Conservation (phyloP, 2,329 filamentous ascomycete species). For the Paramyrothecium sp. region DNA sequence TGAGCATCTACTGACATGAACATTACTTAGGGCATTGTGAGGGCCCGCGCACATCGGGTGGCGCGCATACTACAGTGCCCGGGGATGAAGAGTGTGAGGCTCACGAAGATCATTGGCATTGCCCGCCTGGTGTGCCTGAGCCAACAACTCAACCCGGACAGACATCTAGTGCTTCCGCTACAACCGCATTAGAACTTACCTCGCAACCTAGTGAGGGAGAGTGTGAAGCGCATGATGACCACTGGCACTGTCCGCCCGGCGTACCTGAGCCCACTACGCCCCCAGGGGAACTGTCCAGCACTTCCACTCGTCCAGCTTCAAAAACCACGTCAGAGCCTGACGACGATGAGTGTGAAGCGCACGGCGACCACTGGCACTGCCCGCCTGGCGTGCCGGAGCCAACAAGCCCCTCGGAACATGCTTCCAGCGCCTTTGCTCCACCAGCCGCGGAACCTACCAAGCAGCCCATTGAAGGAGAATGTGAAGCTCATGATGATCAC, state of each 20-base stretch:
- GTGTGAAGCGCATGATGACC: constrained; percentile 9
- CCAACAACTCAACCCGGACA: background rate
- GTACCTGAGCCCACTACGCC: constrained; percentile 7
- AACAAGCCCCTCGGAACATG: no score
- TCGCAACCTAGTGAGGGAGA: constrained; percentile 5
- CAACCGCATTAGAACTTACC: background rate
- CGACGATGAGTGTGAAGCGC: background rate
- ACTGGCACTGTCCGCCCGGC: constrained; percentile 15
- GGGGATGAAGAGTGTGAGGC: constrained; percentile 6
- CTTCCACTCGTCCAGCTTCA: background rate
- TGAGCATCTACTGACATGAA: background rate
- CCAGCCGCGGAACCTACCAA: no score
- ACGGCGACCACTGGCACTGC: background rate
- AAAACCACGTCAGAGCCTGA: background rate
- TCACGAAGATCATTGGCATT: constrained; percentile 12
- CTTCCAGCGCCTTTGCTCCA: no score
- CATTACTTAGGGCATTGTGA: constrained; percentile 12
- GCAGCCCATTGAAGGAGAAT: background rate
- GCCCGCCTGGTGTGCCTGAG: constrained; percentile 10
- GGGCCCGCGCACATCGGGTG: background rate
- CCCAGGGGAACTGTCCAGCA: background rate
- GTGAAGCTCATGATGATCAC: background rate
- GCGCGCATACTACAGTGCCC: background rate
- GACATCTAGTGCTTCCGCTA: background rate
- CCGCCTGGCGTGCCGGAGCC: background rate